Evolutionary conservation across 2,329 filamentous ascomycete genomes (phyloP), one percentile per base, ranked within the genome.

Genomic region (Graphiopsis chlorocephala): DNA sequence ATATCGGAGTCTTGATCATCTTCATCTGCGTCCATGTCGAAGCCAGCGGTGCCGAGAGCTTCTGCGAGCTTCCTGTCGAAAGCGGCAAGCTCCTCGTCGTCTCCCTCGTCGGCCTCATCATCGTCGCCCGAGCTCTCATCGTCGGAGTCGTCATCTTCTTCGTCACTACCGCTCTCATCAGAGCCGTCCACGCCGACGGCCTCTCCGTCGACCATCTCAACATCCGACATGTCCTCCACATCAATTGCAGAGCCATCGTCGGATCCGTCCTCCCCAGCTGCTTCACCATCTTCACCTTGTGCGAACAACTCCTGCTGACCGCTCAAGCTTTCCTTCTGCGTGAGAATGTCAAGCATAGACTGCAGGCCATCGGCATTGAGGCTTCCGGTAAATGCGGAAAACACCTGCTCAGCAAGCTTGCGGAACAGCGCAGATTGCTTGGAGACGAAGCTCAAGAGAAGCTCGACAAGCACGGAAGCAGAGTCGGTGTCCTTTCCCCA

Each of bases 231-330:
- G 45, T 75, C 74, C 35, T 77, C 75, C 4, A 73, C 72, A 45
- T 77, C 74, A 35, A 73, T 66, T 28, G 66, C 68, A 26, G 81
- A 79, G 0, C 83, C 79, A 1, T 79, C 73, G 17, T 69, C 71
- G 15, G 75, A 72, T 23, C 66, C 67, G 3, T 65, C 68, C 4
- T 66, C 68, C 20, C 65, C 67, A 15, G 28, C 59, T 2, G 11
- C 33, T 15, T 15, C 47, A 8, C 15, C 31, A n/a, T 69, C 69
- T 2, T 71, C 71, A 12, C 47, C 68, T 64, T 86, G 87, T 64
- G 90, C 87, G 77, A 98, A 99, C 20, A 99, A 83, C 68, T 93
- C 89, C 72, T 92, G 88, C 71, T 97, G 92, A 0, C 95, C 95
- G 70, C 89, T 88, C 38, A 90, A 81, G 72, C 86, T 96, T 77